Conservation (phyloP, 192 early-diverging fungal genomes). For the Phycomyces blakesleeanus region DNA sequence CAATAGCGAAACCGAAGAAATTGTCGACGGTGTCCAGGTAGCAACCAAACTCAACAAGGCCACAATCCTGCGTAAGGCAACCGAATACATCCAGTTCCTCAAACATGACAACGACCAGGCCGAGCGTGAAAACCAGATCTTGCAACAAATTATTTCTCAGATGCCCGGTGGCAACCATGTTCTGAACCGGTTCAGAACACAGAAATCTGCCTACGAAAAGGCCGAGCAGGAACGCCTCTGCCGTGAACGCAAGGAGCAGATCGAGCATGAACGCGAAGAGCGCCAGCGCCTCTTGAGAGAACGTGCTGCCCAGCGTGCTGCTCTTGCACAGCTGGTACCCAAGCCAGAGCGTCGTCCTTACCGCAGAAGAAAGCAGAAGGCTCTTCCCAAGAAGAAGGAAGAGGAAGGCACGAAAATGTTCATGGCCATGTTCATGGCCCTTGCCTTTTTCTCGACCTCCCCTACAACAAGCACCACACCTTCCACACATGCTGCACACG, state of each 20-base stretch:
- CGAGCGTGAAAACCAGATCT: conserved; percentile 43
- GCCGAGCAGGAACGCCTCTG: conserved; percentile 4
- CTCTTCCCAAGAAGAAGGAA: neutral
- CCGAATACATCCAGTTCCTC: conserved; percentile 80
- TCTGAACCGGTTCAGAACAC: conserved; percentile 12
- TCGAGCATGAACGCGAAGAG: conserved; percentile 7
- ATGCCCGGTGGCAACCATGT: conserved; percentile 48
- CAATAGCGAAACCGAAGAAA: conserved; percentile 21
- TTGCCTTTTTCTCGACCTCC: conserved; percentile 12
- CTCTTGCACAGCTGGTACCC: conserved; percentile 13
- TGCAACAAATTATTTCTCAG: conserved; percentile 42
- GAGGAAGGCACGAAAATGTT: conserved; percentile 12
- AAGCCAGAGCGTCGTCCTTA: conserved; percentile 8
- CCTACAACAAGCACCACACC: neutral
- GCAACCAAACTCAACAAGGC: conserved; percentile 92
- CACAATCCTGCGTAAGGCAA: conserved; percentile 85
- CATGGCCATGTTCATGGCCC: conserved; percentile 16
- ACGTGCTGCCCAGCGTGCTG: conserved; percentile 17
- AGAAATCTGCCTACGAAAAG: conserved; percentile 16
- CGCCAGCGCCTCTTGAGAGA: conserved; percentile 7
- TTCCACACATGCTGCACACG: neutral
- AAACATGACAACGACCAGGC: conserved; percentile 38
- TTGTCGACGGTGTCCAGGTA: conserved; percentile 80
- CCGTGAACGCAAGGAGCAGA: conserved; percentile 2
- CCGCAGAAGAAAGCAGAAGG: neutral